Base-by-base conservation (phyloP, 2,329 filamentous ascomycete genomes). In the Fusarium sp. region DNA sequence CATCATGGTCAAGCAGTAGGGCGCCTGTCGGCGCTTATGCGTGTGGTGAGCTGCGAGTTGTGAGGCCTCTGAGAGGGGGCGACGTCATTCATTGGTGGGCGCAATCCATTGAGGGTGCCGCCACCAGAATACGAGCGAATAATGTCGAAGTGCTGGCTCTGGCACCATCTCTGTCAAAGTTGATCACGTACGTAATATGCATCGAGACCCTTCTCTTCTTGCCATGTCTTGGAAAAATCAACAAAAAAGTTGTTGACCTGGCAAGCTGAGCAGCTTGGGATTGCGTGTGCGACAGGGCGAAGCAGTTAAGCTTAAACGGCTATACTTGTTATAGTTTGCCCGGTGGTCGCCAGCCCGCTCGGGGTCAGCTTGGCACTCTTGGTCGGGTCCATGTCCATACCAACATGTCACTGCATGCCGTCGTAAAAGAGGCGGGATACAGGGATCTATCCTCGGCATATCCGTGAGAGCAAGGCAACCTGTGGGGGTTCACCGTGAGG, bases 11-110 rank as follows among this genome's bases (percentile, higher is more conserved):
- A 42, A 65, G 68, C 49, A 65, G 67, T 56, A 69, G 70, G 74
- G 72, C 69, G 76, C 69, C 73, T 71, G 66, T 73, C 57, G 76
- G 76, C 76, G 76, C 76, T 76, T 78, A 76, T 76, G 73, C 63
- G 57, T 69, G 67, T 60, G 67, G 58, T 63, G 60, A 72, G 65
- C 61, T 49, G 64, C 59, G 58, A 72, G 66, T 40, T 67, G 75
- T 75, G 76, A 78, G 76, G 76, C 76, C 76, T 78, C 76, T 77
- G 33, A 31, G 57, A 58, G 70, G 64, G 59, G 59, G 24, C 72
- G 73, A 75, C 73, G 71, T 75, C 73, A 75, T 75, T 75, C 71
- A 75, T 74, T 73, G 72, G 70, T 66, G 64, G 63, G 59, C 14
- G 44, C 59, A 20, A 31, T 58, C 29, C 20, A 53, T 55, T 27